Evolutionary conservation across 768 basidiomycete genomes (phyloP), one percentile per base, ranked within the genome.

Genomic region (Tricholoma terreum): DNA sequence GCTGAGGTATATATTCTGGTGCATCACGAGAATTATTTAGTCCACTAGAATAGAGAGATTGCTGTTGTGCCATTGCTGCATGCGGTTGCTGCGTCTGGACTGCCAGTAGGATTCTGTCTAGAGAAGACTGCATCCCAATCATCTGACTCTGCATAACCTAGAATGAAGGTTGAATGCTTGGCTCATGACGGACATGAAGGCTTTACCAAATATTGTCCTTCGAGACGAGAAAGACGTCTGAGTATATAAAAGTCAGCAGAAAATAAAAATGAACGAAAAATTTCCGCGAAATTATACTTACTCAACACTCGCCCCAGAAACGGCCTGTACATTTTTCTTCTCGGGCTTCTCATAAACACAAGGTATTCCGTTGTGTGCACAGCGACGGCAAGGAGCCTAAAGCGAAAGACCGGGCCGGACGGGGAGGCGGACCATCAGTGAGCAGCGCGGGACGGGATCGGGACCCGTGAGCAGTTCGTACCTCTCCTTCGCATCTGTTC

Each of bases 401-500:
- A 68, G 70, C 65, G 15, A 69, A 60, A 71, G 67, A 67, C 86
- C 87, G 87, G 86, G 83, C 84, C 87, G 87, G 87, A 69, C 82
- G 80, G 82, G 83, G 76, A 77, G 78, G 75, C 85, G 88, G 87
- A 74, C 84, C 85, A 74, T 68, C 79, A 2, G 78, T 79, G 76
- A 84, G 80, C 68, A 72, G 65, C 64, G 70, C 75, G 79, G 78
- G 76, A 72, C 79, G 76, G 71, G 27, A 49, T 49, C 66, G 64
- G 61, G 59, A 60, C 63, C 70, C 69, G 69, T 65, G 64, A 65
- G 69, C 63, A 63, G 60, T 61, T 69, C 82, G 69, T 67, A 91
- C 91, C 83, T 92, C 92, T 73, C 92, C 91, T 76, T 94, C 92
- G 69, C 92, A 94, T 71, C 92, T 80, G 78, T 94, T 94, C 79